phyloP scores from a whole-genome alignment of 768 basidiomycete genomes.

The Tylopilus plumbeoviolaceoides region DNA sequence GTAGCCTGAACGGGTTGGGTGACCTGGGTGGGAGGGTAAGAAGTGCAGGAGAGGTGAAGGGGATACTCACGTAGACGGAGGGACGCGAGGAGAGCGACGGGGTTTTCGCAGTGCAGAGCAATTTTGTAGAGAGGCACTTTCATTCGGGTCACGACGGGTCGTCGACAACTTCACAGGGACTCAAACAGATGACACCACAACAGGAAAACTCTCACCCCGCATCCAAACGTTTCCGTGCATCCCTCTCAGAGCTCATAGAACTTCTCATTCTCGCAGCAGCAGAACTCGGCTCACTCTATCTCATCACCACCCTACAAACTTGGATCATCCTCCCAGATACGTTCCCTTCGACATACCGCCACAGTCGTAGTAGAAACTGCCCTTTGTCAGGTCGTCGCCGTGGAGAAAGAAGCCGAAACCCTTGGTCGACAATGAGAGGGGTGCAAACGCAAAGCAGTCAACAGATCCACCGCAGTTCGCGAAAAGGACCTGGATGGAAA shows the following conservation, averaged over 20 bases:
- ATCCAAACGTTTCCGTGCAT: constrained; percentile 84
- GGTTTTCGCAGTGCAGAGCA: too few relatives aligned
- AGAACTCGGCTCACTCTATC: constrained; percentile 72
- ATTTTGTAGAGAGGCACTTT: too few relatives aligned
- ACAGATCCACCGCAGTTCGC: constrained; percentile 46
- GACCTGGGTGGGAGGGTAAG: constrained; percentile 33
- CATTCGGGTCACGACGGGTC: too few relatives aligned
- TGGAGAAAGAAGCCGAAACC: constrained; percentile 85
- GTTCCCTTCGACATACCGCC: constrained; percentile 93
- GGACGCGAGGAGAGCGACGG: constrained; percentile 11
- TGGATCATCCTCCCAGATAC: constrained; percentile 95
- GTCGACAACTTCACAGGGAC: too few relatives aligned
- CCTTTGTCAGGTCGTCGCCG: constrained; percentile 80
- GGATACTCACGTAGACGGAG: constrained; percentile 19
- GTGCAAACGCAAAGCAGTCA: constrained; percentile 66
- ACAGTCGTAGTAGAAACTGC: constrained; percentile 89
- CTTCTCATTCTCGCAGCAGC: constrained; percentile 75
- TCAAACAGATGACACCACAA: too few relatives aligned
- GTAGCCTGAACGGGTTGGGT: constrained; percentile 40
- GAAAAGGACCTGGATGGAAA: constrained; percentile 77
- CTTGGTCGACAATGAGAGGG: constrained; percentile 81
- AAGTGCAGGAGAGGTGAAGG: neutral
- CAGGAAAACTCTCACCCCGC: constrained; percentile 78
- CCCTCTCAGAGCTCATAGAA: constrained; percentile 80
- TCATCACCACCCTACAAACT: constrained; percentile 77